These are phyloP conservation scores for Yamadazyma spencermartinsiae DNA, from an alignment of 1,139 yeast species.

Conservation along the genomic window DNA sequence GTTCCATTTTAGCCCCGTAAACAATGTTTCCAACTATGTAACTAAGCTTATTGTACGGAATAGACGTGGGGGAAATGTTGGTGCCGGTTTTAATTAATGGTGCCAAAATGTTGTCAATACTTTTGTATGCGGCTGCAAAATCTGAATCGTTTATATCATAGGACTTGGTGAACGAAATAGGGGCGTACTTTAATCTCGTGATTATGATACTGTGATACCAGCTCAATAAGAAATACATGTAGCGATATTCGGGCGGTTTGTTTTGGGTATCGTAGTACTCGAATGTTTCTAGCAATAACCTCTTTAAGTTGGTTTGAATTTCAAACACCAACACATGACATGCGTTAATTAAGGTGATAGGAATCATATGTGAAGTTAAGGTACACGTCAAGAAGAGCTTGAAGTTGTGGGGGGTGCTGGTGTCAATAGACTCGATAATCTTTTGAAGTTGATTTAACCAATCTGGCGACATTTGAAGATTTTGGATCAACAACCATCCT, in stretches of 20 bases:
- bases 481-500: conserved; percentile 74
- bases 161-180: conserved; percentile 58
- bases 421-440: conserved; percentile 29
- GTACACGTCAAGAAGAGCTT: conserved; percentile 63
- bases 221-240: conserved; percentile 53
- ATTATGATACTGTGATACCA: conserved; percentile 72
- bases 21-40: conserved; percentile 54
- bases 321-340: conserved; percentile 61
- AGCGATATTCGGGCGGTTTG: conserved; percentile 46
- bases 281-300: conserved; percentile 46
- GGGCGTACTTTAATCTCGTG: conserved; percentile 60
- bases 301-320: conserved; percentile 59
- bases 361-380: conserved; percentile 45
- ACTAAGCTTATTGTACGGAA: conserved; percentile 61
- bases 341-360: conserved; percentile 49
- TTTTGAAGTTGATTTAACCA: conserved; percentile 63
- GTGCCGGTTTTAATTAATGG: conserved; percentile 19
- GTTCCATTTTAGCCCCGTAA: conserved; percentile 76
- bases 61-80: conserved; percentile 45
- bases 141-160: conserved; percentile 82
- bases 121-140: conserved; percentile 49
- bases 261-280: conserved; percentile 23
- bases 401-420: conserved; percentile 27
- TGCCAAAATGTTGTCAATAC: conserved; percentile 43
- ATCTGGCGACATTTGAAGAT: conserved; percentile 66